Evolutionary conservation across 2,329 filamentous ascomycete genomes (phyloP).

Genomic region (Diaporthe capsici): DNA sequence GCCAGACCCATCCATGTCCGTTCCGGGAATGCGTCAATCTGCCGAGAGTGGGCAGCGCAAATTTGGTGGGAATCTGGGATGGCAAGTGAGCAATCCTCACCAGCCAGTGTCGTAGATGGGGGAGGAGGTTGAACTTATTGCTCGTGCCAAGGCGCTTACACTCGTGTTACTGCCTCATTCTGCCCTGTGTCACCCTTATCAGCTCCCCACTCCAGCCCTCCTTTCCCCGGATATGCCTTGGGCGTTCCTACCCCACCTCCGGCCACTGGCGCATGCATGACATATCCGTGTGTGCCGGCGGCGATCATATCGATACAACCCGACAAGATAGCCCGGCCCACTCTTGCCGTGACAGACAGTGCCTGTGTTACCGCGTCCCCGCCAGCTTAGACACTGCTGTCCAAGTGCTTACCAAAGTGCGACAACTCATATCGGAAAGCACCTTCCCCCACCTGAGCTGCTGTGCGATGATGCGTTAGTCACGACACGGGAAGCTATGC

Average conservation of each 20-base stretch:
- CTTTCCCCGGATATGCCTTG: slow-evolving; percentile 4
- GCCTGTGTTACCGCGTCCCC: not conserved
- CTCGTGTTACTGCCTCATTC: not conserved
- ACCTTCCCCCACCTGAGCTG: slow-evolving; percentile 17
- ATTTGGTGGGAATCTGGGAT: not conserved
- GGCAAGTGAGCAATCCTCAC: not conserved
- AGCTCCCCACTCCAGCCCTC: slow-evolving; percentile 5
- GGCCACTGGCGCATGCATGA: not conserved
- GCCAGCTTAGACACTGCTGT: not conserved
- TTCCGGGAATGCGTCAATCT: not conserved
- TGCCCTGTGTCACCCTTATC: slow-evolving; percentile 25
- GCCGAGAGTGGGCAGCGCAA: slow-evolving; percentile 26
- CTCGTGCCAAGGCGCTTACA: slow-evolving; percentile 3
- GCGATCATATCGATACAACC: not conserved
- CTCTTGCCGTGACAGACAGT: not conserved
- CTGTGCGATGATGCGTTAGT: not conserved
- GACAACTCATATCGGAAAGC: not conserved
- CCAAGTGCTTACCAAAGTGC: not conserved
- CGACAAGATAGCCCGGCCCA: slow-evolving; percentile 10
- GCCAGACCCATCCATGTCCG: slow-evolving; percentile 30
- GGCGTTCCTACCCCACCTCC: slow-evolving; percentile 30
- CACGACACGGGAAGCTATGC: not conserved
- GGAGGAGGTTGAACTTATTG: slow-evolving; percentile 16
- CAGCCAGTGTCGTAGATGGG: slow-evolving; percentile 36
- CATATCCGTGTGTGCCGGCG: not conserved